phyloP scores from a whole-genome alignment of 768 basidiomycete species.

The Amanita phalloides region DNA sequence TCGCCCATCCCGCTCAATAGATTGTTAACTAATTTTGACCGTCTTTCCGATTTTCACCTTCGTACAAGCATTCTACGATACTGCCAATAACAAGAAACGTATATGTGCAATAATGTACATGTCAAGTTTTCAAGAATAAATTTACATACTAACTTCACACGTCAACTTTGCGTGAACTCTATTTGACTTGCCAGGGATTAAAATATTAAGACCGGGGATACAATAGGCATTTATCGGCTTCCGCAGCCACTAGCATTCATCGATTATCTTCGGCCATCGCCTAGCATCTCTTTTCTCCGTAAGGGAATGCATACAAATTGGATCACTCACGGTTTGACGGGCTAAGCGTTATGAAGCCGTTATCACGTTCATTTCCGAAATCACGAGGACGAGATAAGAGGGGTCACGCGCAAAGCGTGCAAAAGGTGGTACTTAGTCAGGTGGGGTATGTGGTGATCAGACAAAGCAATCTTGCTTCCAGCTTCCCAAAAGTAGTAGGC shows the following conservation, averaged over 20 bases:
- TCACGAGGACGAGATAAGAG: too few species aligned
- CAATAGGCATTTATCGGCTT: neutral
- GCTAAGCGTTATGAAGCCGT: too few species aligned
- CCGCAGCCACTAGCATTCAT: neutral
- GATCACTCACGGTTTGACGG: too few species aligned
- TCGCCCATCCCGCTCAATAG: neutral
- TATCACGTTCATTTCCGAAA: too few species aligned
- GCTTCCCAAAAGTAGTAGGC: too few species aligned
- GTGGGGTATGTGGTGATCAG: too few species aligned
- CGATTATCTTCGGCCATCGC: neutral
- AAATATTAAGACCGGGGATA: neutral
- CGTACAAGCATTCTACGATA: neutral
- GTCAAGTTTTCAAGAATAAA: neutral
- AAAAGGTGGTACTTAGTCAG: too few species aligned
- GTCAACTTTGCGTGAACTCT: neutral
- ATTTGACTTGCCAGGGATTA: neutral
- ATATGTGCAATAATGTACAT: neutral
- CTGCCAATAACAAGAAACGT: neutral
- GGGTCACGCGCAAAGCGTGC: too few species aligned
- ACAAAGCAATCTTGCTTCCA: too few species aligned
- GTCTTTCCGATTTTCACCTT: neutral
- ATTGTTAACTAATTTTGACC: neutral
- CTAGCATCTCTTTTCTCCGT: neutral
- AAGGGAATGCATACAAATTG: too few species aligned
- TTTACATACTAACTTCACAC: neutral